Base-by-base conservation (phyloP, 768 basidiomycete species). In the Pleurotus eryngii region DNA sequence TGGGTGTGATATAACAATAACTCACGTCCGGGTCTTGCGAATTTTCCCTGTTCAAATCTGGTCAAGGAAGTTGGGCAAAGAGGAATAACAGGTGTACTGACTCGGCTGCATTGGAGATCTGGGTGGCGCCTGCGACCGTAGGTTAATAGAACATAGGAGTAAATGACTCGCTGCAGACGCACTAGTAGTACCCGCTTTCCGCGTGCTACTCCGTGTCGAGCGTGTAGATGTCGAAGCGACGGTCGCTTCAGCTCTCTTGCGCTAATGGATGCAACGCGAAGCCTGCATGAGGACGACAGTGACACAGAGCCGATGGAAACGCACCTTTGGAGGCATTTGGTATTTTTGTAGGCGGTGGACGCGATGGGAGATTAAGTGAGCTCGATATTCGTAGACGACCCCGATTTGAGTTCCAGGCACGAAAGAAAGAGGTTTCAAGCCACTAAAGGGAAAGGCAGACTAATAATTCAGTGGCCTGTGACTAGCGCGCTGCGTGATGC, bases 171-270 rank as follows among this genome's bases (percentile, higher is more conserved):
- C 27, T 27, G 20, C n/a, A 30, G 14, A 24, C 49, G 18, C 26
- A 54, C 51, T 54, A 6, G 67, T 65, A 26, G 63, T 65, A 45
- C 61, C 46, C 49, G 58, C 56, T 45, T 53, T 68, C 57, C 77
- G 77, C 40, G 77, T 64, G 14, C 81, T 78, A 59, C 75, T 78
- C 53, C 74, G 78, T 37, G 78, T 79, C 35, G 74, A 64, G 67
- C 80, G 78, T 63, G 80, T 70, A 60, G 77, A 68, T 30, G 75
- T 60, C 35, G 74, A 45, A 15, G 68, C 65, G 57, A 63, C 68
- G 37, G 30, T 30, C 8, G 30, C 8, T 27, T 78, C 79, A 20
- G 70, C 69, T 69, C 81, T 84, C 74, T 88, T 89, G 61, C 87
- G 75, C 87, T 89, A 64, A 6, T 22, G 43, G 51, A 24, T 12